Percentiles rank a stretch among this genome's conserved stretches.
phyloP scores from a whole-genome alignment of 1,284 basidiomycete genomes.

The Kwoniella shivajii region DNA sequence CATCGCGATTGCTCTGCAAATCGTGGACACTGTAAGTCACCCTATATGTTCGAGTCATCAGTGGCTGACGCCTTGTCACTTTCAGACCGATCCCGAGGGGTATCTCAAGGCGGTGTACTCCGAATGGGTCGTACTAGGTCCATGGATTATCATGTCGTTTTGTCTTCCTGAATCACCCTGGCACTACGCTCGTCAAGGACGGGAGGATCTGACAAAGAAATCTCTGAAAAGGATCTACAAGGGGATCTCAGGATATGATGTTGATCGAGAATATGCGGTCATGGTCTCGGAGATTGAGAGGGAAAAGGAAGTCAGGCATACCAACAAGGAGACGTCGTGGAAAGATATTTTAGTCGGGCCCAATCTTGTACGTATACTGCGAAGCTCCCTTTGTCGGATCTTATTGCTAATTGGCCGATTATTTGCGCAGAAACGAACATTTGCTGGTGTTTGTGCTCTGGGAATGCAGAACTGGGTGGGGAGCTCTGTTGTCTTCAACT shows the following conservation, averaged over 20 bases:
- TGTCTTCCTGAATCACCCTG: slow-evolving; percentile 23
- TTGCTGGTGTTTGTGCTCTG: slow-evolving; percentile 13
- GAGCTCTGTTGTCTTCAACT: slow-evolving; percentile 16
- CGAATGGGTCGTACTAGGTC: slow-evolving; percentile 15
- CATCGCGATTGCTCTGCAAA: slow-evolving; percentile 21
- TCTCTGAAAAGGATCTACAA: slow-evolving; percentile 9
- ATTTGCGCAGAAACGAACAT: slow-evolving; percentile 12
- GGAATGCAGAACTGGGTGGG: slow-evolving; percentile 18
- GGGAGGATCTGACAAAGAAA: slow-evolving; percentile 15
- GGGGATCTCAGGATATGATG: slow-evolving; percentile 17
- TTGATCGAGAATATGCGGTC: slow-evolving; percentile 15
- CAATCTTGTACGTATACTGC: slow-evolving; percentile 5
- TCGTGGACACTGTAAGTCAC: slow-evolving; percentile 6
- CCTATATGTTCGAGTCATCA: not conserved
- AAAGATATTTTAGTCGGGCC: slow-evolving; percentile 13
- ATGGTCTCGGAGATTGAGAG: slow-evolving; percentile 15
- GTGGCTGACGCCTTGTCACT: not conserved
- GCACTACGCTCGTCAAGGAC: slow-evolving; percentile 16
- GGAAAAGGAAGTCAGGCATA: slow-evolving; percentile 5
- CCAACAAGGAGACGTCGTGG: not conserved
- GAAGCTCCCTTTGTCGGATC: not conserved
- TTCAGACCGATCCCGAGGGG: slow-evolving; percentile 8
- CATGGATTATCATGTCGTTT: slow-evolving; percentile 13
- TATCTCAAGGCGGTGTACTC: slow-evolving; percentile 20
- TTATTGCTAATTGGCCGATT: not conserved